Evolutionary conservation across 345 rosid genomes (phyloP).

Genomic region (Hirschfeldia incana): DNA sequence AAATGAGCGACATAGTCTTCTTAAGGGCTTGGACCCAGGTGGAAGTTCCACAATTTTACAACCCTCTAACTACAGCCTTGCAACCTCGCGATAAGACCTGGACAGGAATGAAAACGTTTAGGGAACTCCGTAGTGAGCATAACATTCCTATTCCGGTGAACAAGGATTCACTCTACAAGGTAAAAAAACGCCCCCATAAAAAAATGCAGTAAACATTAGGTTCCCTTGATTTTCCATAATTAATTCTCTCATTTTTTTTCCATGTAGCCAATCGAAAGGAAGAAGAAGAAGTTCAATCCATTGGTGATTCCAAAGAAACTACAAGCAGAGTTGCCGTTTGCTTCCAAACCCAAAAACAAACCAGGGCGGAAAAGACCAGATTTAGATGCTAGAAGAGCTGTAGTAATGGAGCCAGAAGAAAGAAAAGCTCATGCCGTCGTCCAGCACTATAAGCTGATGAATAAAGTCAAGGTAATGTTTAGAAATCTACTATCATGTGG

Average conservation of each 20-base stretch:
- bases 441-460: constrained; percentile 63
- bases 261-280: constrained; percentile 76
- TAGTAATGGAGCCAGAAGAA: constrained; percentile 73
- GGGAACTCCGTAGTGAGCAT: constrained; percentile 75
- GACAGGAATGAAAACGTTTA: constrained; percentile 92
- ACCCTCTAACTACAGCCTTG: constrained; percentile 85
- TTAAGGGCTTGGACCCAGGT: constrained; percentile 83
- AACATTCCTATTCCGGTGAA: constrained; percentile 70
- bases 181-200: constrained; percentile 1
- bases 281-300: constrained; percentile 66
- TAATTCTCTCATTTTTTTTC: not conserved
- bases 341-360: constrained; percentile 73
- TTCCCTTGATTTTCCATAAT: no score
- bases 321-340: constrained; percentile 73
- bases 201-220: no score
- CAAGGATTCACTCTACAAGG: constrained; percentile 91
- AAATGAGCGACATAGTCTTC: constrained; percentile 88
- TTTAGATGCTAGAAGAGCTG: constrained; percentile 70
- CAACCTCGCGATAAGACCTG: constrained; percentile 77
- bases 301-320: constrained; percentile 72
- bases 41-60: constrained; percentile 71
- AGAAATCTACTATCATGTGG: not conserved
- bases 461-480: constrained; percentile 56
- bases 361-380: constrained; percentile 49
- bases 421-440: constrained; percentile 52